Percentiles rank a stretch among this genome's conserved stretches.
These are phyloP conservation scores for Mrakiaceae sp. DNA, from an alignment of 1,284 basidiomycete species.

Conservation along the genomic window DNA sequence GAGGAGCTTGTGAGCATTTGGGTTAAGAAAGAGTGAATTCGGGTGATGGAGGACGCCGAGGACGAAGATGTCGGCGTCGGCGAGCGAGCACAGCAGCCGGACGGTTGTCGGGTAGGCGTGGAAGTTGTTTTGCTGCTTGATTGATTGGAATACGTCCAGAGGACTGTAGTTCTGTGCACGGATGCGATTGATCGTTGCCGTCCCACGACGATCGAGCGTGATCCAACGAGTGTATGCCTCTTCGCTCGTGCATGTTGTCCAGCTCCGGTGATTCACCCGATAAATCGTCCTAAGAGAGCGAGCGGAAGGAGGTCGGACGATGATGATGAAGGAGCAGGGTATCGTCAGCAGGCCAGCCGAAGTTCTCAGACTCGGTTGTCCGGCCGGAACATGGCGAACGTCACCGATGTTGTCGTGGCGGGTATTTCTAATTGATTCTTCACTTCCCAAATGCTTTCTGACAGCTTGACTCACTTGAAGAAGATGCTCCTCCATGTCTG, in stretches of 20 bases:
- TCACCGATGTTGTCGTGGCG: no score
- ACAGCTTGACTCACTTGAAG: neutral
- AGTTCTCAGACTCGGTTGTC: no score
- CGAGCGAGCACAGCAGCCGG: slow-evolving; percentile 4
- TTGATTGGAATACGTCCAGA: neutral
- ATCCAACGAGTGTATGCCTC: slow-evolving; percentile 12
- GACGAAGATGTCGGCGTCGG: slow-evolving; percentile 4
- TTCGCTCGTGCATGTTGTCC: slow-evolving; percentile 7
- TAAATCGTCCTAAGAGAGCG: neutral
- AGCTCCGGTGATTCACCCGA: slow-evolving; percentile 4
- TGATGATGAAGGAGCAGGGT: neutral
- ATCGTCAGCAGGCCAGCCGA: neutral
- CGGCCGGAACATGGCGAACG: no score
- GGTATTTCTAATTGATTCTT: no score
- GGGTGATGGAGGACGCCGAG: slow-evolving; percentile 7
- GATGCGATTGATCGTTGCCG: slow-evolving; percentile 6
- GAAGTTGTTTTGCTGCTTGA: neutral
- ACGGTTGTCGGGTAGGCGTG: neutral
- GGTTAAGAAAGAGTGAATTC: slow-evolving; percentile 5
- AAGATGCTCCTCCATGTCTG: slow-evolving; percentile 1
- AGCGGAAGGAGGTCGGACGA: neutral
- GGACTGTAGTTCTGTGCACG: slow-evolving; percentile 2
- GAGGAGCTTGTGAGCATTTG: slow-evolving; percentile 10
- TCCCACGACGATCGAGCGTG: slow-evolving; percentile 8
- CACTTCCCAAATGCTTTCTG: neutral